Percentiles rank a stretch among this genome's conserved stretches.
phyloP scores from a whole-genome alignment of 345 rosid genomes.

The rapeseed (Brassica napus) region DNA sequence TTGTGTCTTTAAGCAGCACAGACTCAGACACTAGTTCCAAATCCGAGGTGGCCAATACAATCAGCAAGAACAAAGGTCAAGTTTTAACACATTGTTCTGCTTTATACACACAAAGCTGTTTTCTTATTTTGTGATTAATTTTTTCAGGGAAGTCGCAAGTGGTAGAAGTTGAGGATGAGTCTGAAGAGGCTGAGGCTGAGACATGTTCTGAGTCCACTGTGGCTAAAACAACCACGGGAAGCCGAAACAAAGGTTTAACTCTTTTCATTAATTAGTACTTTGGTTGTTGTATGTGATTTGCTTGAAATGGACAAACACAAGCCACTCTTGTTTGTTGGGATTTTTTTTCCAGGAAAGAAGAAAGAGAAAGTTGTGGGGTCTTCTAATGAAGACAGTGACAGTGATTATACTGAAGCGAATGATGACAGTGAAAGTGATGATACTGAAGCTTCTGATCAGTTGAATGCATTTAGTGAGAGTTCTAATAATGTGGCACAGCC shows the following conservation, averaged over 20 bases:
- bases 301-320: too few relatives aligned
- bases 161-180: constrained; percentile 8
- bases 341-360: constrained; percentile 18
- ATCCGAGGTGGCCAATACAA: background rate
- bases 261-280: background rate
- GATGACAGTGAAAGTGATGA: constrained; percentile 5
- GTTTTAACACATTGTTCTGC: background rate
- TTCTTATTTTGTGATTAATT: background rate
- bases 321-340: background rate
- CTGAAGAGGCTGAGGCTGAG: background rate
- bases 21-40: constrained; percentile 2
- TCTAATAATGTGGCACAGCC: background rate
- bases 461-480: background rate
- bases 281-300: background rate
- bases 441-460: background rate
- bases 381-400: constrained; percentile 1
- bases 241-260: background rate
- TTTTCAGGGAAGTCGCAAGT: constrained; percentile 16
- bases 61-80: constrained; percentile 16
- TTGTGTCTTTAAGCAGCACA: background rate
- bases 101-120: background rate
- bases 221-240: background rate
- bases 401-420: background rate
- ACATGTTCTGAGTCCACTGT: background rate
- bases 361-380: background rate